phyloP scores from a whole-genome alignment of 768 basidiomycete species.

The Boletus pseudopeckii region DNA sequence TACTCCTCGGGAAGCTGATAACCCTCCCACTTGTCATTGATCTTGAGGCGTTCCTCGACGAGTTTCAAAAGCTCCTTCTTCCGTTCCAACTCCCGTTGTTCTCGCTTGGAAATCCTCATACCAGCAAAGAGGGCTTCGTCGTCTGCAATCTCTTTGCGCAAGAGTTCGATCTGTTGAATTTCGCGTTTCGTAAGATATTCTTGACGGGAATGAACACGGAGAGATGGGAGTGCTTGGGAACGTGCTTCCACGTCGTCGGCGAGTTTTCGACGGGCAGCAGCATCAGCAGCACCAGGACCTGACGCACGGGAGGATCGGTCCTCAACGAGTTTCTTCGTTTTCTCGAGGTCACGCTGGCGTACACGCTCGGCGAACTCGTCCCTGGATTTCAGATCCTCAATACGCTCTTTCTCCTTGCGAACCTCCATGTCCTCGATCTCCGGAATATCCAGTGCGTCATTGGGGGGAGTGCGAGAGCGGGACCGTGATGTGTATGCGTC shows the following conservation, averaged over 20 bases:
- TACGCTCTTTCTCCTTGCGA: constrained; percentile 67
- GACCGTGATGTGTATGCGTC: constrained; percentile 36
- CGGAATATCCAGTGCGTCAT: constrained; percentile 43
- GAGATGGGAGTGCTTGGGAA: constrained; percentile 53
- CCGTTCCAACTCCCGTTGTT: constrained; percentile 73
- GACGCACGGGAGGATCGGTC: constrained; percentile 80
- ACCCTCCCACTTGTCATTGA: constrained; percentile 94
- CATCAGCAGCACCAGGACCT: constrained; percentile 73
- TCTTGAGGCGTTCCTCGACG: constrained; percentile 90
- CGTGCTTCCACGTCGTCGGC: constrained; percentile 74
- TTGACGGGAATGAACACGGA: constrained; percentile 87
- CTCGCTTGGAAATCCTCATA: constrained; percentile 85
- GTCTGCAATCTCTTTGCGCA: constrained; percentile 90
- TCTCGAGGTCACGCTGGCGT: constrained; percentile 74
- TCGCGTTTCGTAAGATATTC: constrained; percentile 97
- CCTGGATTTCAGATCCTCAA: constrained; percentile 78
- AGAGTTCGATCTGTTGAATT: constrained; percentile 89
- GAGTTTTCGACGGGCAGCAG: constrained; percentile 72
- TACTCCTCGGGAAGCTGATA: constrained; percentile 98
- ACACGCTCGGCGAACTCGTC: constrained; percentile 94
- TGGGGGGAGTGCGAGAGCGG: constrained; percentile 23
- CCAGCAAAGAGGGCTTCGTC: constrained; percentile 88
- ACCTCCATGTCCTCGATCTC: constrained; percentile 79
- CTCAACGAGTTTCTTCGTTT: constrained; percentile 86
- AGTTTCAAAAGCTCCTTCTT: constrained; percentile 91